A percentile compares a stretch with the other conserved stretches of the same genome.
These are phyloP conservation scores for Ceratocystis colombiana DNA, from an alignment of 2,329 filamentous ascomycete species.

Conservation along the genomic window DNA sequence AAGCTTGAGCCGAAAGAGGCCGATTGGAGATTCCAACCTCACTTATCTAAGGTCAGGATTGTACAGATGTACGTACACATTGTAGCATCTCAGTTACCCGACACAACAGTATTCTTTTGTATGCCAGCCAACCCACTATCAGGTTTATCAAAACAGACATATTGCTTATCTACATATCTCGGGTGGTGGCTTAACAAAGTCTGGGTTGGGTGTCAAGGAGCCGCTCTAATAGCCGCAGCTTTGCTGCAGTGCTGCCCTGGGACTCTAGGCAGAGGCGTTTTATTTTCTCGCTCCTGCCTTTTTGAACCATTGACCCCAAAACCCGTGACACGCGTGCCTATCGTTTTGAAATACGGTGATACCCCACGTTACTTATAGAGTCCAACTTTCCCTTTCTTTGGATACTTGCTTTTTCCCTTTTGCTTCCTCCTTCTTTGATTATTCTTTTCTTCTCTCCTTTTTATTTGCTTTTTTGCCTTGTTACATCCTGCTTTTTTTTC, in stretches of 20 bases:
- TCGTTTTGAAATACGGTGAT: neutral
- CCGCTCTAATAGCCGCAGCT: no score
- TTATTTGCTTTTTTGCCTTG: neutral
- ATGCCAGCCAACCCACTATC: no score
- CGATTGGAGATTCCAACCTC: neutral
- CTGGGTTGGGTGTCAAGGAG: no score
- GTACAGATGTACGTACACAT: no score
- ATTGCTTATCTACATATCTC: no score
- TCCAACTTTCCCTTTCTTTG: neutral
- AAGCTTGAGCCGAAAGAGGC: slow-evolving; percentile 9
- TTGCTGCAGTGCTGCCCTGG: no score
- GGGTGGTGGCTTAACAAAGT: no score
- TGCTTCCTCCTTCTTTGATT: neutral
- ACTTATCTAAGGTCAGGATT: no score
- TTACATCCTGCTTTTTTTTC: neutral
- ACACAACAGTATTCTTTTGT: no score
- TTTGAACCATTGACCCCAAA: neutral
- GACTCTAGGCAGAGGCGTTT: neutral
- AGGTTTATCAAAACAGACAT: no score
- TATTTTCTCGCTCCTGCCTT: neutral
- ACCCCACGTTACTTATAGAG: neutral
- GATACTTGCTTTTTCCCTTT: neutral
- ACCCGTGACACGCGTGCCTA: slow-evolving; percentile 5
- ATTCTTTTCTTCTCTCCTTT: neutral
- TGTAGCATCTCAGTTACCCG: no score